Percentiles rank a stretch among this genome's conserved stretches.
These are phyloP conservation scores for Leccinellum albellum DNA, from an alignment of 768 basidiomycete species.

Conservation along the genomic window DNA sequence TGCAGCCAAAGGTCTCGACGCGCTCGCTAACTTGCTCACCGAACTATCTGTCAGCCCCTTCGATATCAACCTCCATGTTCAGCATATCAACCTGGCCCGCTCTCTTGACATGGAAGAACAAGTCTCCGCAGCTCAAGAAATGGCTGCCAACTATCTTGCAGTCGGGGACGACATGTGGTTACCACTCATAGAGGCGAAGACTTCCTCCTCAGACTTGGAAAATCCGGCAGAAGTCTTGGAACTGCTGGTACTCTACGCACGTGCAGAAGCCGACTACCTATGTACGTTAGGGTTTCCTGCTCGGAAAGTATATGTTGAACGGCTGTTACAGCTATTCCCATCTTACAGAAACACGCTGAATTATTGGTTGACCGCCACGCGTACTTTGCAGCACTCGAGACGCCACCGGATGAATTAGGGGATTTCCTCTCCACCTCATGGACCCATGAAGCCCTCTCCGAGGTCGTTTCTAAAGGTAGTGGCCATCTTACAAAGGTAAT, in stretches of 20 bases:
- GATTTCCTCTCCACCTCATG: conserved; percentile 59
- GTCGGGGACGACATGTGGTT: conserved; percentile 72
- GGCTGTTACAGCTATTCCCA: conserved; percentile 59
- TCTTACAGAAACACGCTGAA: conserved; percentile 65
- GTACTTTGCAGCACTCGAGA: conserved; percentile 33
- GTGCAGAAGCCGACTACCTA: conserved; percentile 73
- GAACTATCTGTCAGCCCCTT: conserved; percentile 56
- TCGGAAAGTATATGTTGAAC: conserved; percentile 15
- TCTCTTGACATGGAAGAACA: conserved; percentile 58
- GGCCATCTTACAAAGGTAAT: conserved; percentile 63
- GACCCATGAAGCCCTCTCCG: conserved; percentile 53
- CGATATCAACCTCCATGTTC: conserved; percentile 58
- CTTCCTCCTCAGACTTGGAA: conserved; percentile 47
- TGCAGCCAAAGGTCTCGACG: conserved; percentile 50
- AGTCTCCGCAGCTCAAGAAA: conserved; percentile 57
- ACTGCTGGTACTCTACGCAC: conserved; percentile 56
- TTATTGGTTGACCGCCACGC: conserved; percentile 46
- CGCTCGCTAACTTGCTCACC: conserved; percentile 56
- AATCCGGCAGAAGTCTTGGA: conserved; percentile 49
- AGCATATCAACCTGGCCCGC: conserved; percentile 62
- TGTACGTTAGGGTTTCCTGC: conserved; percentile 49
- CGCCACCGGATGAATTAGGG: conserved; percentile 47
- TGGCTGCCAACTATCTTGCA: conserved; percentile 59
- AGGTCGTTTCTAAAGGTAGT: conserved; percentile 53
- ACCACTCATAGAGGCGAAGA: conserved; percentile 58